Evolutionary conservation across 1,284 basidiomycete species (phyloP), one percentile per base, ranked within the genome.

Genomic region (Thelephora terrestris): DNA sequence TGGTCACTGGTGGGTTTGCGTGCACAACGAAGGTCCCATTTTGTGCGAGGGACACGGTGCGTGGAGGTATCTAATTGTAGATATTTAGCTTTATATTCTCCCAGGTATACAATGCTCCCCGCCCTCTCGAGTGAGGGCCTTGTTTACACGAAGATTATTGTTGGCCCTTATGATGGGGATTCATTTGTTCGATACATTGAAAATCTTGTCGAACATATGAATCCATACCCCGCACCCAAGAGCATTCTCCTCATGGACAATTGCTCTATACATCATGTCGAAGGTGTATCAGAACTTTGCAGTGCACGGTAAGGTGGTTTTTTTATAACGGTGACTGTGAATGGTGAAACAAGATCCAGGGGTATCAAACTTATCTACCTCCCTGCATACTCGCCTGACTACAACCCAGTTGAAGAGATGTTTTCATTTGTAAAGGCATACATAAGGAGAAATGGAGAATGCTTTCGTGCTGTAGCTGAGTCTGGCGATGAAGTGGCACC

Each of bases 201-300:
- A 0, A 42, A 35, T 0, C 46, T 69, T 0, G 54, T 71, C 0
- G 52, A 60, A 6, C 29, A 54, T 0, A 71, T 70, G 68, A 53
- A 66, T 6, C 64, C 64, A 5, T 70, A 53, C 47, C 67, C 66
- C 2, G 43, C 24, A 4, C 49, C 50, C 7, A 64, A 67, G 32
- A 66, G 63, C 6, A 65, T 68, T 1, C 34, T 69, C 21, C 54
- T 67, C 9, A 62, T 67, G 59, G 66, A 68, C 51, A 67, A 68
- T 52, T 58, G 59, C 18, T 44, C 53, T 9, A 64, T 65, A 34
- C 66, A 68, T 49, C 55, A 65, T 21, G 36, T 51, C 25, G 47
- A 49, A 10, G 64, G 54, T 9, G 44, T 66, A n/a, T 47, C 49
- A 21, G 59, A 67, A 40, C 53, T 67, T 49, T 52, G 67, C 21